Percentiles rank a stretch among this genome's conserved stretches.
phyloP scores from a whole-genome alignment of 345 rosid species.

The Citrus mangshanensis region DNA sequence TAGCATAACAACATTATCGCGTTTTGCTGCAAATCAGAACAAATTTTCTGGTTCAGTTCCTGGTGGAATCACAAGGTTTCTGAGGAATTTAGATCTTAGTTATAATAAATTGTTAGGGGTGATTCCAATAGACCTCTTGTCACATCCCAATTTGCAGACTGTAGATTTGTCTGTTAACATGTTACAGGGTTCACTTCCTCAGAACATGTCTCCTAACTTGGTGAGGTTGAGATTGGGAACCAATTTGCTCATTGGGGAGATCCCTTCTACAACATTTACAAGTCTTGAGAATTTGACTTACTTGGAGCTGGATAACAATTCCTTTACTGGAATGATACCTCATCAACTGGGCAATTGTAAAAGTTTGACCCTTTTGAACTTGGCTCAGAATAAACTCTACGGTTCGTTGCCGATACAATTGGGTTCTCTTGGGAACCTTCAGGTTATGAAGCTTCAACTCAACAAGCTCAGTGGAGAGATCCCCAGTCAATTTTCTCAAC shows the following conservation, averaged over 20 bases:
- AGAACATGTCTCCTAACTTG: constrained; percentile 33
- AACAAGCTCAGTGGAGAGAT: constrained; percentile 57
- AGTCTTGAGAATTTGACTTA: constrained; percentile 37
- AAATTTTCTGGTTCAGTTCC: constrained; percentile 47
- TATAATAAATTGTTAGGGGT: constrained; percentile 41
- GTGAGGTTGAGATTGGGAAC: constrained; percentile 70
- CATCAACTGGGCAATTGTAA: constrained; percentile 34
- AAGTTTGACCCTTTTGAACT: constrained; percentile 51
- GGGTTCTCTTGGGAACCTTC: constrained; percentile 40
- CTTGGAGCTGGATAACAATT: constrained; percentile 70
- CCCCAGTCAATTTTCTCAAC: constrained; percentile 30
- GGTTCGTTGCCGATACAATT: constrained; percentile 44
- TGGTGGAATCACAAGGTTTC: constrained; percentile 38
- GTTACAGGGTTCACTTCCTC: constrained; percentile 48
- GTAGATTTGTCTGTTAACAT: constrained; percentile 61
- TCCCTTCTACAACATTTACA: constrained; percentile 33
- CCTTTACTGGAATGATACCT: constrained; percentile 48
- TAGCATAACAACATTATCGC: constrained; percentile 32
- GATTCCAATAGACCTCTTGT: constrained; percentile 50
- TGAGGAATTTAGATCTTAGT: constrained; percentile 56
- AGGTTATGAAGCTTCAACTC: constrained; percentile 53
- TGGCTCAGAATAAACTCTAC: constrained; percentile 47
- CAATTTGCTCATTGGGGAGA: constrained; percentile 37
- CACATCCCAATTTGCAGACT: constrained; percentile 22
- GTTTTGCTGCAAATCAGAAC: constrained; percentile 68